Conservation (phyloP, 2,329 filamentous ascomycete species). For the Calonectria multiphialidica region DNA sequence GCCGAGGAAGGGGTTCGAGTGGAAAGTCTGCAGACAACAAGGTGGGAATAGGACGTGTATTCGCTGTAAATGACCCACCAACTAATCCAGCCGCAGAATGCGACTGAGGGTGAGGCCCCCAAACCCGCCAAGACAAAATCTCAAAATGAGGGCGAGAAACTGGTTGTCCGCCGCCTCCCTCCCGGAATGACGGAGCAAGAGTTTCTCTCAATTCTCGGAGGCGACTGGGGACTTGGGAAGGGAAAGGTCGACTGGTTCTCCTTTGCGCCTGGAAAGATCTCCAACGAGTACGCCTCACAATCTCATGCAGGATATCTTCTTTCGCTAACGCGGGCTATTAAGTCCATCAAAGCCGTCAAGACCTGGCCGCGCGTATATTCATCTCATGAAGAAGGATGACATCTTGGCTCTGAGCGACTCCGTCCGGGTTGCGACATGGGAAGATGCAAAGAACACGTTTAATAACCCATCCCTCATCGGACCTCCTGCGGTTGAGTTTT, state of each 20-base stretch:
- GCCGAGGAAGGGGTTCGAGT: slow-evolving; percentile 42
- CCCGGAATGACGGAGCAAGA: slow-evolving; percentile 87
- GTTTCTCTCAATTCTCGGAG: slow-evolving; percentile 78
- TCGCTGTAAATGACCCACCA: slow-evolving; percentile 8
- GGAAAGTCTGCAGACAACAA: slow-evolving; percentile 44
- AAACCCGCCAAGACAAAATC: slow-evolving; percentile 47
- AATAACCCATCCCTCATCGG: slow-evolving; percentile 80
- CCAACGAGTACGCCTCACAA: slow-evolving; percentile 76
- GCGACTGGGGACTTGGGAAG: slow-evolving; percentile 83
- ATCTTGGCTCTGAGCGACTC: slow-evolving; percentile 76
- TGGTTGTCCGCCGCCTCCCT: slow-evolving; percentile 86
- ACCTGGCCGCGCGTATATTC: slow-evolving; percentile 85
- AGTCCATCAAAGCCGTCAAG: slow-evolving; percentile 88
- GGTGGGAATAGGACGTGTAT: slow-evolving; percentile 37
- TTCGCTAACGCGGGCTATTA: slow-evolving; percentile 30
- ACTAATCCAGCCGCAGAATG: slow-evolving; percentile 40
- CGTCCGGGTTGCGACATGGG: slow-evolving; percentile 78
- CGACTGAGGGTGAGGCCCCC: slow-evolving; percentile 44
- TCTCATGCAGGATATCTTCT: neutral
- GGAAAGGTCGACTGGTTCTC: slow-evolving; percentile 89
- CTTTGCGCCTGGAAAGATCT: slow-evolving; percentile 77
- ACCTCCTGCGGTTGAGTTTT: slow-evolving; percentile 84
- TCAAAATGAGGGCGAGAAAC: slow-evolving; percentile 75
- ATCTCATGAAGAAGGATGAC: slow-evolving; percentile 79
- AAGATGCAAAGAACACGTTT: slow-evolving; percentile 84